A percentile compares a stretch with the other conserved stretches of the same genome.
Conservation (phyloP, 768 basidiomycete genomes). For the Termitomyces sp. region DNA sequence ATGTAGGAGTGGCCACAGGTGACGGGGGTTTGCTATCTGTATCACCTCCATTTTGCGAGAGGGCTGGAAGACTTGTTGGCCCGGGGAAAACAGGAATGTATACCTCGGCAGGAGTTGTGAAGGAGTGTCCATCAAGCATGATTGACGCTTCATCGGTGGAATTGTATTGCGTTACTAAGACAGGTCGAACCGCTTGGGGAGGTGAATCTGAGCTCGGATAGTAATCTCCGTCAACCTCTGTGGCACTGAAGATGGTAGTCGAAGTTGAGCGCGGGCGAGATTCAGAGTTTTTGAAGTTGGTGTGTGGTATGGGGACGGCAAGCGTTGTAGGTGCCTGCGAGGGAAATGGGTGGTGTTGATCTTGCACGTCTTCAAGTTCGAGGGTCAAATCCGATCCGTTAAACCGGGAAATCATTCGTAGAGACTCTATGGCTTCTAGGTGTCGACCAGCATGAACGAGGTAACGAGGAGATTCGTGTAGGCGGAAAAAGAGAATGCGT, state of each 20-base stretch:
- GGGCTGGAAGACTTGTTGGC: background rate
- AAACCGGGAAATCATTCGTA: slow-evolving; percentile 81
- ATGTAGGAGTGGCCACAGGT: background rate
- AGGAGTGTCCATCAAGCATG: slow-evolving; percentile 23
- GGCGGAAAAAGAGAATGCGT: slow-evolving; percentile 83
- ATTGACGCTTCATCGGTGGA: slow-evolving; percentile 27
- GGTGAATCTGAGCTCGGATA: background rate
- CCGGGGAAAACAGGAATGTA: slow-evolving; percentile 14
- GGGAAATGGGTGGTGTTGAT: slow-evolving; percentile 26
- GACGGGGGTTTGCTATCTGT: slow-evolving; percentile 6
- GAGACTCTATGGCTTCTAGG: slow-evolving; percentile 76
- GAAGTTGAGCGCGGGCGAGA: slow-evolving; percentile 21
- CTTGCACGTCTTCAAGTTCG: slow-evolving; percentile 64
- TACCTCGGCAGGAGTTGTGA: slow-evolving; percentile 18
- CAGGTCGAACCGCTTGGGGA: slow-evolving; percentile 4
- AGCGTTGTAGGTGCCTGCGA: slow-evolving; percentile 2
- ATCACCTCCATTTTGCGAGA: background rate
- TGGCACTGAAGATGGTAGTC: slow-evolving; percentile 29
- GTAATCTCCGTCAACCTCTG: slow-evolving; percentile 19
- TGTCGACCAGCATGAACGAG: slow-evolving; percentile 86
- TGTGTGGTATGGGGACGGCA: background rate
- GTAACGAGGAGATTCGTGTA: slow-evolving; percentile 93
- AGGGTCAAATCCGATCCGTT: slow-evolving; percentile 74
- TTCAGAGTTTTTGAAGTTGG: background rate
- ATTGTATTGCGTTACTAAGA: slow-evolving; percentile 26